These are phyloP conservation scores for Aureobasidium sp. DNA, from an alignment of 2,329 filamentous ascomycete species.

Conservation along the genomic window DNA sequence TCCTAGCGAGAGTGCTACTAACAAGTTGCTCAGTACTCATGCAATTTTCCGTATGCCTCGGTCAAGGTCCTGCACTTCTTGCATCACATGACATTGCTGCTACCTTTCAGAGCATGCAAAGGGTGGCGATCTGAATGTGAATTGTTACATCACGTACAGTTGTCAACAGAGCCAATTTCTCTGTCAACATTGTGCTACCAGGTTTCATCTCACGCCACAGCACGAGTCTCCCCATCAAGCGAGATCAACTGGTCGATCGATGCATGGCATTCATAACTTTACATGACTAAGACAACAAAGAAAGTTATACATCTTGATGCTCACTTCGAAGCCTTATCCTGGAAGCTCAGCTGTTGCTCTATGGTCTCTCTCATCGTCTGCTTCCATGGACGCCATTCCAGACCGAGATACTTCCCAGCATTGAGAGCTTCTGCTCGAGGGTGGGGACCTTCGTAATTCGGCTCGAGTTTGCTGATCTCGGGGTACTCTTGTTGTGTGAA, in stretches of 20 bases:
- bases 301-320: too few relatives aligned
- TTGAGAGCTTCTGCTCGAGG: background rate
- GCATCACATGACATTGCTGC: background rate
- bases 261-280: background rate
- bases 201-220: background rate
- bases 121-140: background rate
- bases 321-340: background rate
- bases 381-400: background rate
- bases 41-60: background rate
- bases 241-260: too few relatives aligned
- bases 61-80: background rate
- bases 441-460: background rate
- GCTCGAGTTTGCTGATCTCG: constrained; percentile 12
- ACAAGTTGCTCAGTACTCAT: background rate
- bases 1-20: background rate
- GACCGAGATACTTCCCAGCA: background rate
- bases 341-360: constrained; percentile 1
- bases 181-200: background rate
- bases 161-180: background rate
- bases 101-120: constrained; percentile 3
- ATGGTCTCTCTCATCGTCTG: background rate
- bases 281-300: background rate
- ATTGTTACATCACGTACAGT: background rate
- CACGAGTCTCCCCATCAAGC: background rate
- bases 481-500: constrained; percentile 17